These are phyloP conservation scores for Cercospora citrullina DNA, from an alignment of 2,329 filamentous ascomycete species.

Conservation along the genomic window DNA sequence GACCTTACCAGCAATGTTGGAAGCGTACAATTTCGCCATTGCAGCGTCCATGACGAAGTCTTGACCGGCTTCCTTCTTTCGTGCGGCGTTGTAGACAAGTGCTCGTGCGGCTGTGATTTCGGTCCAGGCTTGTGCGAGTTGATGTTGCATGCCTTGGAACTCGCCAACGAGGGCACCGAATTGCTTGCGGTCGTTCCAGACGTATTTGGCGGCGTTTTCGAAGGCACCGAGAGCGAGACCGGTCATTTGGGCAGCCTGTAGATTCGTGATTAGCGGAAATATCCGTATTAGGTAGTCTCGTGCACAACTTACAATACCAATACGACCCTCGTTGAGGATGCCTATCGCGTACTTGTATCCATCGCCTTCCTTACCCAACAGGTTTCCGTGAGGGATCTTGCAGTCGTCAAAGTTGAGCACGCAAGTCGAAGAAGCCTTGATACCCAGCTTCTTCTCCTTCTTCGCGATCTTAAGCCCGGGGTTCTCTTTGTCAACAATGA, in stretches of 20 bases:
- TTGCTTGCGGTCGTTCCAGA: slow-evolving; percentile 97
- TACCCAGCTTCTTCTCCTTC: slow-evolving; percentile 99
- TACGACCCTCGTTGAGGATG: slow-evolving; percentile 91
- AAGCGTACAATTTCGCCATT: slow-evolving; percentile 96
- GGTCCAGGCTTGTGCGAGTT: slow-evolving; percentile 92
- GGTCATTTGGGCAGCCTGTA: slow-evolving; percentile 83
- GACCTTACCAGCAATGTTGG: slow-evolving; percentile 86
- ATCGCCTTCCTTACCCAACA: slow-evolving; percentile 83
- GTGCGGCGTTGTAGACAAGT: slow-evolving; percentile 90
- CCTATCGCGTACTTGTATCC: slow-evolving; percentile 98
- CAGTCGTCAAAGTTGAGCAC: slow-evolving; percentile 98
- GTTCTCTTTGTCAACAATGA: slow-evolving; percentile 86
- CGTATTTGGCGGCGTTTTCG: slow-evolving; percentile 91
- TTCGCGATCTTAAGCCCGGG: slow-evolving; percentile 93
- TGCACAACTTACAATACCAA: slow-evolving; percentile 68
- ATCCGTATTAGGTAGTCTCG: too few species aligned
- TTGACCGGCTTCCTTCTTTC: slow-evolving; percentile 97
- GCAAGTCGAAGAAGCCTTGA: slow-evolving; percentile 92
- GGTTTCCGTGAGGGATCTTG: slow-evolving; percentile 79
- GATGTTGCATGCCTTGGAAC: slow-evolving; percentile 99
- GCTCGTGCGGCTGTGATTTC: slow-evolving; percentile 90
- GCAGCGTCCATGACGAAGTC: slow-evolving; percentile 94
- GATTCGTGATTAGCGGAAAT: neutral
- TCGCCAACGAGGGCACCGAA: slow-evolving; percentile 91
- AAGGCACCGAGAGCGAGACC: slow-evolving; percentile 91